Evolutionary conservation across 148 eudicot species (phyloP).

Genomic region (Chenopodium suecicum): DNA sequence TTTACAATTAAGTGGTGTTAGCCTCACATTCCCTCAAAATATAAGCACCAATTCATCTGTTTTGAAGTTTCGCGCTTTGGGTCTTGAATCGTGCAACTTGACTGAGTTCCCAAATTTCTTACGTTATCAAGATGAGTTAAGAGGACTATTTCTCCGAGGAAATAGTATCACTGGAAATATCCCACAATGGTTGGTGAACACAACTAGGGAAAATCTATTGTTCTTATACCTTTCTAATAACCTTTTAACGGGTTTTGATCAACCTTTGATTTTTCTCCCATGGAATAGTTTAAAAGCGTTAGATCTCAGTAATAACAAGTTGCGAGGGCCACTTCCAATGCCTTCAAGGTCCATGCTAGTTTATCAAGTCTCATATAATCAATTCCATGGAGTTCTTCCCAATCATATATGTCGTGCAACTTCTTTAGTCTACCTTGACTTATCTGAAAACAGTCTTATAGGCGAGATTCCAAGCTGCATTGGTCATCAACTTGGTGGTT

Average conservation of each 20-base stretch:
- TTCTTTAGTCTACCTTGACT: conserved; percentile 21
- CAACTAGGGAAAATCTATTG: background rate
- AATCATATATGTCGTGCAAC: conserved; percentile 5
- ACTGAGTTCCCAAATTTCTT: conserved; percentile 13
- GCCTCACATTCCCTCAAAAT: conserved; percentile 6
- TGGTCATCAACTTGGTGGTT: conserved; percentile 17
- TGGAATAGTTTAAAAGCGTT: background rate
- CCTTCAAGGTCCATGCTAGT: conserved; percentile 20
- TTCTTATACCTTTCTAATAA: background rate
- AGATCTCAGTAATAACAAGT: background rate
- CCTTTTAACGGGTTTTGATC: conserved; percentile 24
- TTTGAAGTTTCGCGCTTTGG: background rate
- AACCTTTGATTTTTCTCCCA: background rate
- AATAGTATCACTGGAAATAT: conserved; percentile 13
- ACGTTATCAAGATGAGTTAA: background rate
- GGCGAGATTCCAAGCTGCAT: conserved; percentile 36
- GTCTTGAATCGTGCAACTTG: conserved; percentile 11
- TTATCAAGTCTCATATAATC: conserved; percentile 14
- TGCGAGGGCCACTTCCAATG: conserved; percentile 23
- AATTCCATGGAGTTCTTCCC: conserved; percentile 23
- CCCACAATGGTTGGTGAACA: conserved; percentile 35
- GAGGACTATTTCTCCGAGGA: background rate
- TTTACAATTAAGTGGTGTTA: background rate
- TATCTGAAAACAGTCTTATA: conserved; percentile 28
- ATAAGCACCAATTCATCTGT: background rate